These are phyloP conservation scores for Sherardia arvensis DNA, from an alignment of 257 asterid genomes.

Conservation along the genomic window DNA sequence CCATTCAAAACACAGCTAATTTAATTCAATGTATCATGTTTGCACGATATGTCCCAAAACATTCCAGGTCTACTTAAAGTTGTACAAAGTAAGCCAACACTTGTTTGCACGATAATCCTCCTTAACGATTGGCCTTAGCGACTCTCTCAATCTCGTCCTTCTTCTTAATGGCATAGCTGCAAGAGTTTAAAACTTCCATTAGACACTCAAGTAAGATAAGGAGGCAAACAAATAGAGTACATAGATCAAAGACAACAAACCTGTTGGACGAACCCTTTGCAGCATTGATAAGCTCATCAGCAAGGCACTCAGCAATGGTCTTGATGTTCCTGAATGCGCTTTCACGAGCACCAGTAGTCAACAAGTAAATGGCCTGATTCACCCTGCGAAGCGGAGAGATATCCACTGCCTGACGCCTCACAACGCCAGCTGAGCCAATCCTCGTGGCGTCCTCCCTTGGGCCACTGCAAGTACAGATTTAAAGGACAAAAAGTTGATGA, in stretches of 20 bases:
- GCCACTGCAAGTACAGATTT: slow-evolving; percentile 3
- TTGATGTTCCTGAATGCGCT: slow-evolving; percentile 31
- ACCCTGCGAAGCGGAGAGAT: slow-evolving; percentile 33
- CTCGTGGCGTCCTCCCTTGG: slow-evolving; percentile 32
- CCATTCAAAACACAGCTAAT: too few species aligned
- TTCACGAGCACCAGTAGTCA: slow-evolving; percentile 30
- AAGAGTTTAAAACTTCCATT: not conserved
- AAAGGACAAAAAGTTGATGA: not conserved
- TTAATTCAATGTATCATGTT: not conserved
- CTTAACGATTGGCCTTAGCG: slow-evolving; percentile 83
- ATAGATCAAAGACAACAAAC: not conserved
- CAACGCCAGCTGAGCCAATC: slow-evolving; percentile 33
- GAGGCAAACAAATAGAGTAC: too few species aligned
- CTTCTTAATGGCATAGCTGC: slow-evolving; percentile 88
- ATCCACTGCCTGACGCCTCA: slow-evolving; percentile 33
- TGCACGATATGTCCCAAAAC: too few species aligned
- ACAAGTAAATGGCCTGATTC: slow-evolving; percentile 28
- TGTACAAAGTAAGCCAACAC: not conserved
- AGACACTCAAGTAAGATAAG: too few species aligned
- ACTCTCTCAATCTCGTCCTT: slow-evolving; percentile 90
- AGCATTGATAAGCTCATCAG: slow-evolving; percentile 31
- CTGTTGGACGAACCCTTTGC: slow-evolving; percentile 36
- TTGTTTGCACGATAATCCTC: not conserved
- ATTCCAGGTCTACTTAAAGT: too few species aligned
- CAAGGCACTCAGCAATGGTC: slow-evolving; percentile 32